phyloP scores from a whole-genome alignment of 2,329 filamentous ascomycete genomes.

The Raffaelea deltoideospora region DNA sequence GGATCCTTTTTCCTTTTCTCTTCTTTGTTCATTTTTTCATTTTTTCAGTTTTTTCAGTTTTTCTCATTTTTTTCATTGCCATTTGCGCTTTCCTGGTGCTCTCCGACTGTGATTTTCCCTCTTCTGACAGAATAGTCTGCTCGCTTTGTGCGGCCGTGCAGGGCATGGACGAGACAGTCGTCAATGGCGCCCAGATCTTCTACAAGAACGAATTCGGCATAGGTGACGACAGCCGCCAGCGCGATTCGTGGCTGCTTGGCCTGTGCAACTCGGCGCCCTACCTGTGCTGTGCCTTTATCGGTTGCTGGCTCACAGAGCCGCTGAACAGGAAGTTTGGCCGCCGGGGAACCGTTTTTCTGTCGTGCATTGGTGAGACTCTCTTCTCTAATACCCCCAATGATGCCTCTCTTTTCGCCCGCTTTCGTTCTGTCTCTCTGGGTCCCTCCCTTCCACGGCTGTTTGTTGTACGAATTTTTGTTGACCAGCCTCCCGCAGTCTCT shows the following conservation, averaged over 20 bases:
- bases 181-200: slow-evolving; percentile 54
- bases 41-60: no score
- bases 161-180: slow-evolving; percentile 57
- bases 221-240: slow-evolving; percentile 29
- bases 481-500: slow-evolving; percentile 7
- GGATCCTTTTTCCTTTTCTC: slow-evolving; percentile 2
- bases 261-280: slow-evolving; percentile 47
- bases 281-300: slow-evolving; percentile 51
- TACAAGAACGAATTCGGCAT: slow-evolving; percentile 49
- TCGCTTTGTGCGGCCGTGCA: slow-evolving; percentile 57
- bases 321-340: slow-evolving; percentile 57
- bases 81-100: no score
- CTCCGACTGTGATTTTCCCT: no score
- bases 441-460: no score
- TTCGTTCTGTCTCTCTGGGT: background rate
- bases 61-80: no score
- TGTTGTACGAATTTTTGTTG: no score
- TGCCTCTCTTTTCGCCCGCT: background rate
- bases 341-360: slow-evolving; percentile 55
- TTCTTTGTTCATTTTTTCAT: background rate
- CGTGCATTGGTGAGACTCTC: slow-evolving; percentile 38
- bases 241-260: slow-evolving; percentile 40
- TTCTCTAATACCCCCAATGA: no score
- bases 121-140: slow-evolving; percentile 25
- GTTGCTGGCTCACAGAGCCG: slow-evolving; percentile 61